A percentile compares a stretch with the other conserved stretches of the same genome.
Conservation (phyloP, 2,329 filamentous ascomycete genomes). For the Colletotrichum destructivum region DNA sequence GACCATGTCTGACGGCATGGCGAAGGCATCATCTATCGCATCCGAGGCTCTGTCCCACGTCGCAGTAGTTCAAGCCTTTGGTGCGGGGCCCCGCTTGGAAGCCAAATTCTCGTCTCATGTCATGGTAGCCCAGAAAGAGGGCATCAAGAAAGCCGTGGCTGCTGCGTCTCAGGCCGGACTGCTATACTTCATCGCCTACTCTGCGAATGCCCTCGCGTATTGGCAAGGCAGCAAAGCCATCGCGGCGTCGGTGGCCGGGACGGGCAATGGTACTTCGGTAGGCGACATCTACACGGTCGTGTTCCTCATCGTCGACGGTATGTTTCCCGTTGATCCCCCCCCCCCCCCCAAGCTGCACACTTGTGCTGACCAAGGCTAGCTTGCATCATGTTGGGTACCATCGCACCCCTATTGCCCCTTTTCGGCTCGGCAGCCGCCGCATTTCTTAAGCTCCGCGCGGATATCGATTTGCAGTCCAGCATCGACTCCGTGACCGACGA, state of each 20-base stretch:
- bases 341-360: slow-evolving; percentile 57
- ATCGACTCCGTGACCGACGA: slow-evolving; percentile 60
- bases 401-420: slow-evolving; percentile 74
- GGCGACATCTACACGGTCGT: slow-evolving; percentile 74
- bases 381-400: slow-evolving; percentile 74
- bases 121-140: slow-evolving; percentile 63
- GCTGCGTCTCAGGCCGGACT: slow-evolving; percentile 72
- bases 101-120: slow-evolving; percentile 69
- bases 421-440: slow-evolving; percentile 71
- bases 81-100: slow-evolving; percentile 67
- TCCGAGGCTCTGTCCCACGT: slow-evolving; percentile 69
- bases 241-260: slow-evolving; percentile 55
- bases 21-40: slow-evolving; percentile 67
- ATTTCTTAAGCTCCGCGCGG: slow-evolving; percentile 70
- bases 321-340: slow-evolving; percentile 30
- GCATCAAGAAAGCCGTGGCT: slow-evolving; percentile 70
- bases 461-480: slow-evolving; percentile 66
- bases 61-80: slow-evolving; percentile 69
- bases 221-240: slow-evolving; percentile 75
- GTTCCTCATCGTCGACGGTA: slow-evolving; percentile 74
- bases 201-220: slow-evolving; percentile 77
- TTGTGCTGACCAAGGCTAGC: slow-evolving; percentile 55
- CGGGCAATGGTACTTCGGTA: slow-evolving; percentile 54
- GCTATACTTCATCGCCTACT: slow-evolving; percentile 78
- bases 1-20: slow-evolving; percentile 61